These are phyloP conservation scores for Suhomyces coccinellae DNA, from an alignment of 1,139 yeast species.

Conservation along the genomic window DNA sequence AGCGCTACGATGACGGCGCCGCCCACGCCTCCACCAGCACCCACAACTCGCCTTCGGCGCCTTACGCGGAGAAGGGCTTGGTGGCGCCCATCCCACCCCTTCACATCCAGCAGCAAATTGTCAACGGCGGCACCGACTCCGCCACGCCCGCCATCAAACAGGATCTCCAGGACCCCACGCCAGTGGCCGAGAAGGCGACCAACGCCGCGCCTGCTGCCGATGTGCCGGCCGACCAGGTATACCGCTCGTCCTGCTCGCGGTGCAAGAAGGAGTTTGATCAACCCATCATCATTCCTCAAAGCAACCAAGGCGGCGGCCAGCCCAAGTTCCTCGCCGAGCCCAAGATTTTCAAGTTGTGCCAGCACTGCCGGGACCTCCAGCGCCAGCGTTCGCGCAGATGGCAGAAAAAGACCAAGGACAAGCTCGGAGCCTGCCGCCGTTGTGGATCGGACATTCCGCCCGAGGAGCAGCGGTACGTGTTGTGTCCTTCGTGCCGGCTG, in stretches of 20 bases:
- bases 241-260: conserved; percentile 44
- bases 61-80: conserved; percentile 24
- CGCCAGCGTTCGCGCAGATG: conserved; percentile 62
- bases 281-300: conserved; percentile 41
- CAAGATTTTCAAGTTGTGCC: conserved; percentile 56
- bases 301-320: conserved; percentile 18
- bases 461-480: conserved; percentile 52
- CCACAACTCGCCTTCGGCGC: conserved; percentile 12
- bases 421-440: conserved; percentile 62
- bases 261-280: conserved; percentile 61
- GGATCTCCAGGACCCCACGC: conserved; percentile 17
- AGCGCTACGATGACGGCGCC: conserved; percentile 6
- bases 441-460: conserved; percentile 58
- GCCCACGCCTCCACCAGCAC: conserved; percentile 1
- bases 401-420: conserved; percentile 62
- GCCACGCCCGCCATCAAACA: conserved; percentile 11
- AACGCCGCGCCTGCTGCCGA: conserved; percentile 8
- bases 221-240: conserved; percentile 15
- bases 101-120: conserved; percentile 46
- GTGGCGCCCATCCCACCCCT: conserved; percentile 49
- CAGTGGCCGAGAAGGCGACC: conserved; percentile 13
- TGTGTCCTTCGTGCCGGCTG: conserved; percentile 61
- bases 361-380: conserved; percentile 64
- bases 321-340: conserved; percentile 41
- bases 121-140: conserved; percentile 19